phyloP scores from a whole-genome alignment of 1,139 yeast species.

The Sugiyamaella pinicola region DNA sequence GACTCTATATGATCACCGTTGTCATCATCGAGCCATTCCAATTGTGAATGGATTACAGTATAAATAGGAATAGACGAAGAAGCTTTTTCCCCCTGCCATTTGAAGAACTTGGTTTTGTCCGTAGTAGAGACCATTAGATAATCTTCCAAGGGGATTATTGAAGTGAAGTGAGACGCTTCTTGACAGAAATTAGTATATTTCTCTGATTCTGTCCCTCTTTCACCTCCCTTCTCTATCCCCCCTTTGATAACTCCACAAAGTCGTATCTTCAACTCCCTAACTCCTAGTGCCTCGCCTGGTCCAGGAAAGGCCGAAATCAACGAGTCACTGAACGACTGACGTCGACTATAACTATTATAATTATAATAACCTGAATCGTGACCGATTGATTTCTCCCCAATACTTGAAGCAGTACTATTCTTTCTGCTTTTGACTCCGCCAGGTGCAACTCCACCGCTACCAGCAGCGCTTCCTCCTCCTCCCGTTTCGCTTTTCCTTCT shows the following conservation, averaged over 20 bases:
- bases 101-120: conserved; percentile 11
- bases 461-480: too few relatives aligned
- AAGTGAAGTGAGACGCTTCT: conserved; percentile 10
- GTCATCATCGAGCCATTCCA: conserved; percentile 35
- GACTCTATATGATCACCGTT: neutral
- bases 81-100: conserved; percentile 7
- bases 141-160: conserved; percentile 36
- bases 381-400: conserved; percentile 6
- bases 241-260: conserved; percentile 18
- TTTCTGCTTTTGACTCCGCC: conserved; percentile 9
- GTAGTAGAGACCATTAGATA: conserved; percentile 38
- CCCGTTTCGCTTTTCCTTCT: conserved; percentile 9
- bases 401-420: conserved; percentile 11
- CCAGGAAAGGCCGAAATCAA: conserved; percentile 36
- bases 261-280: conserved; percentile 40
- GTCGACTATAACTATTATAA: conserved; percentile 14
- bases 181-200: too few relatives aligned
- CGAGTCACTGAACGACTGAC: conserved; percentile 16
- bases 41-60: conserved; percentile 24
- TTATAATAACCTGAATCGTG: conserved; percentile 1
- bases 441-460: too few relatives aligned
- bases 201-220: too few relatives aligned
- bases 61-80: conserved; percentile 3
- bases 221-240: conserved; percentile 34
- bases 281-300: conserved; percentile 47